Conservation (phyloP, 2,329 filamentous ascomycete species). For the Cordyceps cicadae region DNA sequence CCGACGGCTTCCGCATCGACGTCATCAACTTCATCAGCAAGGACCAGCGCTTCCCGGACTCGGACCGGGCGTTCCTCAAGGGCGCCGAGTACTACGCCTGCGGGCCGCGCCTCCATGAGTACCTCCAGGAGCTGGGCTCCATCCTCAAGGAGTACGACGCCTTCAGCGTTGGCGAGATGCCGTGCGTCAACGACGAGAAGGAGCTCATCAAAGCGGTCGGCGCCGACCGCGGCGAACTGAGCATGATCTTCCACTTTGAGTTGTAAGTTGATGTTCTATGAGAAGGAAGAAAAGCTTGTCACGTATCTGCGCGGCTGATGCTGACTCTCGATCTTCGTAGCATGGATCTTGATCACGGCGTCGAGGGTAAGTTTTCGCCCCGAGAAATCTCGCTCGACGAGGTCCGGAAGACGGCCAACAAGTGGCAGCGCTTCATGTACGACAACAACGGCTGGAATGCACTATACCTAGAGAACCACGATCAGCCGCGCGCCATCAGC, state of each 20-base stretch:
- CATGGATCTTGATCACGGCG: slow-evolving; percentile 41
- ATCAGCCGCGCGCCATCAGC: slow-evolving; percentile 53
- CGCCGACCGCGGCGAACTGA: slow-evolving; percentile 50
- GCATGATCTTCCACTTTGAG: slow-evolving; percentile 69
- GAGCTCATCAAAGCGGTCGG: slow-evolving; percentile 42
- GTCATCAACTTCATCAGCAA: slow-evolving; percentile 63
- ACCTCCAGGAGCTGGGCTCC: slow-evolving; percentile 34
- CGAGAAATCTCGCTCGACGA: slow-evolving; percentile 39
- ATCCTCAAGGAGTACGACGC: slow-evolving; percentile 39
- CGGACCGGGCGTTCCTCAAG: slow-evolving; percentile 23
- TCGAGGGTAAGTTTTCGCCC: slow-evolving; percentile 34
- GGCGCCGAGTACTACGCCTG: slow-evolving; percentile 43
- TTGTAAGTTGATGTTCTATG: slow-evolving; percentile 30
- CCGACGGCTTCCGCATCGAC: slow-evolving; percentile 59
- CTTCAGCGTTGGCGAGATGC: slow-evolving; percentile 46
- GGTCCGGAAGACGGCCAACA: slow-evolving; percentile 44
- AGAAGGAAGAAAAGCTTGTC: background rate
- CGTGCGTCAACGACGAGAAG: slow-evolving; percentile 33
- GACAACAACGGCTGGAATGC: slow-evolving; percentile 56
- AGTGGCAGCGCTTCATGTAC: slow-evolving; percentile 54
- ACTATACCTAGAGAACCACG: slow-evolving; percentile 58
- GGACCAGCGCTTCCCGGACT: slow-evolving; percentile 46
- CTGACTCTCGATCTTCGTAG: slow-evolving; percentile 24
- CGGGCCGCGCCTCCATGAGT: slow-evolving; percentile 41
- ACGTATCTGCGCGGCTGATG: background rate